Conservation (phyloP, 805 yeast genomes). For the Kluyveromyces wickerhamii region DNA sequence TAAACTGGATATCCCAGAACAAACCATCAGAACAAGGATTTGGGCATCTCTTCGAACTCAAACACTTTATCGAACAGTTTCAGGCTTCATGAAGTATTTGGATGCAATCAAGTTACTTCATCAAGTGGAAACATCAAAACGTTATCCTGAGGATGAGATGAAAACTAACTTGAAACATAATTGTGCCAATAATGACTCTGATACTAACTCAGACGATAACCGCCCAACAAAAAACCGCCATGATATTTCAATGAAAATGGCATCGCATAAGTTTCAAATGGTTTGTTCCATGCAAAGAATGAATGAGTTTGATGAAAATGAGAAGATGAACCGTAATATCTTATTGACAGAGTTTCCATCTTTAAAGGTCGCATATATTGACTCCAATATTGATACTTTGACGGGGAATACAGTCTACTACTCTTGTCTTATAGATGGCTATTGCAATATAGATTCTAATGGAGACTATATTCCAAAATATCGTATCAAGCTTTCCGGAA, state of each 20-base stretch:
- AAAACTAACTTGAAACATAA: no score
- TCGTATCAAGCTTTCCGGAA: slow-evolving; percentile 61
- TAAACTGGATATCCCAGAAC: slow-evolving; percentile 51
- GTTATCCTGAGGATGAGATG: no score
- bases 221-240: no score
- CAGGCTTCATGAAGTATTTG: slow-evolving; percentile 67
- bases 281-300: slow-evolving; percentile 60
- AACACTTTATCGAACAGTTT: slow-evolving; percentile 62
- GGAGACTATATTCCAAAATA: slow-evolving; percentile 57
- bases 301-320: slow-evolving; percentile 45
- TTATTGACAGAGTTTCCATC: slow-evolving; percentile 60
- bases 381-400: slow-evolving; percentile 35
- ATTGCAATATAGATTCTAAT: slow-evolving; percentile 49
- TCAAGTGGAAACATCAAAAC: slow-evolving; percentile 37
- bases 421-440: slow-evolving; percentile 66
- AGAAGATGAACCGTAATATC: slow-evolving; percentile 50
- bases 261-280: slow-evolving; percentile 54
- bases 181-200: no score
- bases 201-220: no score
- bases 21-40: slow-evolving; percentile 54
- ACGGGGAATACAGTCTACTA: slow-evolving; percentile 40
- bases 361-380: slow-evolving; percentile 54
- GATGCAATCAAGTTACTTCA: slow-evolving; percentile 60
- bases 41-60: slow-evolving; percentile 76
- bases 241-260: no score